These are phyloP conservation scores for Saitozyma sp. DNA, from an alignment of 768 basidiomycete genomes.

Conservation along the genomic window DNA sequence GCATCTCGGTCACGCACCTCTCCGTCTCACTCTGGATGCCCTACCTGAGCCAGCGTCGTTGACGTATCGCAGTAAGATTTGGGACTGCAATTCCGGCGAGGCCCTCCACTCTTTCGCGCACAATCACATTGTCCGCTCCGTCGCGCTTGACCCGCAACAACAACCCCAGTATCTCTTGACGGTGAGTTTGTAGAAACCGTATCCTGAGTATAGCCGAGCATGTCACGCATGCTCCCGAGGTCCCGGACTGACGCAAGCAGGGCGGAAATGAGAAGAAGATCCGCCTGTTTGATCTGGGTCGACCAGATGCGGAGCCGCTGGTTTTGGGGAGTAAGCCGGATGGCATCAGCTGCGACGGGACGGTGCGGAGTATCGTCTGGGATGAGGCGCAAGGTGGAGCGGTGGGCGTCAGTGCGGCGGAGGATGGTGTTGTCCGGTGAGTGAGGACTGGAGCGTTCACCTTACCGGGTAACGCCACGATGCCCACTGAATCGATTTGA, in stretches of 20 bases:
- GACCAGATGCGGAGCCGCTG: conserved; percentile 84
- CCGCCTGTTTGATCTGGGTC: conserved; percentile 83
- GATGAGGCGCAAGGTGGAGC: conserved; percentile 71
- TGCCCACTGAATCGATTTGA: too few relatives aligned
- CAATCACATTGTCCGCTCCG: conserved; percentile 95
- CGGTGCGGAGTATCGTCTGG: conserved; percentile 90
- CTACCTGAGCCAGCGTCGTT: conserved; percentile 1
- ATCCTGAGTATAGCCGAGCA: too few relatives aligned
- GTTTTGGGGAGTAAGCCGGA: conserved; percentile 64
- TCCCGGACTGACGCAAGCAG: conserved; percentile 56
- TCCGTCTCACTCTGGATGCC: neutral
- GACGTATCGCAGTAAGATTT: conserved; percentile 70
- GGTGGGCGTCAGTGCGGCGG: conserved; percentile 78
- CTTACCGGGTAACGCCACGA: too few relatives aligned
- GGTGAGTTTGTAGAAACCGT: conserved; percentile 25
- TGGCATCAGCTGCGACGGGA: conserved; percentile 75
- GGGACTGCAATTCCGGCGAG: conserved; percentile 91
- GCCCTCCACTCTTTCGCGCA: conserved; percentile 92
- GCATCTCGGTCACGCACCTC: neutral
- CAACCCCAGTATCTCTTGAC: conserved; percentile 51
- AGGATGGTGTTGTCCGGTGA: conserved; percentile 88
- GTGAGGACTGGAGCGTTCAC: conserved; percentile 24
- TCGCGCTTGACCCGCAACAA: conserved; percentile 71
- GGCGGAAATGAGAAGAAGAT: conserved; percentile 97
- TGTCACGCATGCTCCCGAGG: neutral